Evolutionary conservation across 306 rosid species (phyloP).

Genomic region (Castanea mollissima): DNA sequence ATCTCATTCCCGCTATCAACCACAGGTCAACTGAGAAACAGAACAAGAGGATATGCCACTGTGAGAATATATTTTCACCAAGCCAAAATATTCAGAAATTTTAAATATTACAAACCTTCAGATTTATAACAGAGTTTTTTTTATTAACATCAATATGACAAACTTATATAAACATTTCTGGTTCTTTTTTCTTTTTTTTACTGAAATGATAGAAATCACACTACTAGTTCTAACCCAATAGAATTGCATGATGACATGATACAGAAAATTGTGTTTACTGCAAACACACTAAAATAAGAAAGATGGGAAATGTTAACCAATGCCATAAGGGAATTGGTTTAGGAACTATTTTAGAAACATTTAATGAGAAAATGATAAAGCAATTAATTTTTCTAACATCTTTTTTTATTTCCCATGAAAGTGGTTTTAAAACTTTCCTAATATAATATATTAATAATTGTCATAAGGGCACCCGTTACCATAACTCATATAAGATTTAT

Average conservation of each 20-base stretch:
- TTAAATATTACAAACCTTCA: not conserved
- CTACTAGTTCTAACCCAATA: not conserved
- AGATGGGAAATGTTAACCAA: too few species aligned
- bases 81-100: not conserved
- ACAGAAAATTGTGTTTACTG: not conserved
- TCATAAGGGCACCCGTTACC: too few species aligned
- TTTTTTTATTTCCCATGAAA: too few species aligned
- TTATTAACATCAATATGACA: not conserved
- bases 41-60: conserved; percentile 1
- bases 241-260: not conserved
- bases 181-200: not conserved
- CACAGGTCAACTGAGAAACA: conserved; percentile 32
- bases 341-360: too few species aligned
- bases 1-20: conserved; percentile 26
- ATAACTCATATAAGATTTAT: too few species aligned
- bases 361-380: too few species aligned
- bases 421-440: too few species aligned
- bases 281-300: not conserved
- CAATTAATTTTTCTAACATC: too few species aligned
- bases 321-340: too few species aligned
- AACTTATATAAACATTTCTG: not conserved
- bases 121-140: not conserved
- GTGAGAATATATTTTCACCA: conserved; percentile 9
- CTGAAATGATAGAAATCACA: too few species aligned
- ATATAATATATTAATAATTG: too few species aligned